Base-by-base conservation (phyloP, 2,329 filamentous ascomycete species). In the Lachnellula hyalina region DNA sequence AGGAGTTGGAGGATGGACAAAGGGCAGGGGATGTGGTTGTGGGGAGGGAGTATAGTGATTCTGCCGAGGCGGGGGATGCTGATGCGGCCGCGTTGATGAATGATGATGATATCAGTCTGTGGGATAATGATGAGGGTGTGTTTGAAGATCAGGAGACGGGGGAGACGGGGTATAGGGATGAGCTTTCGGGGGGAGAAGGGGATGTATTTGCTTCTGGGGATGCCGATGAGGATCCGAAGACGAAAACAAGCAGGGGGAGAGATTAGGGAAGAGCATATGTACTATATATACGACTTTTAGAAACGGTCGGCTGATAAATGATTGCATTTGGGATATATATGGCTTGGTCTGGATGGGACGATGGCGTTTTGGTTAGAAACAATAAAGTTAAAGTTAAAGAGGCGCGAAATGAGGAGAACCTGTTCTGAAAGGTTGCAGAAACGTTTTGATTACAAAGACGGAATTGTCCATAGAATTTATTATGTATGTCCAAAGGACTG, bases 51-150 rank as follows among this genome's bases (percentile, higher is more conserved):
- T 68, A 67, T 46, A 63, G 49, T 11, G 64, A 67, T 54, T 25
- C 28, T 2, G 57, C 61, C 25, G 49, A 32, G 17, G 49, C 48
- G 28, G 58, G 51, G 23, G 54, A 56, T 23, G 42, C 32, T 6
- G 65, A 65, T 59, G 63, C 62, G 6, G 62, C 60, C 38, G 63
- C 58, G 14, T 38, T 64, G 55, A 69, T 69, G 64, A 59, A 63
- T 34, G 63, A 65, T 51, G 68, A 70, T 57, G 68, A 70, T 62
- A 68, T 70, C 32, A 60, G 55, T 40, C 51, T 70, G 19, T 70
- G 68, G 68, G 68, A 69, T 28, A 64, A 59, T 52, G 36, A 17
- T 40, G 62, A 63, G 34, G 61, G 60, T 32, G 53, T 45, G 4
- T 47, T 47, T 46, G 48, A 35, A 15, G 46, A 42, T 21, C 35